Percentiles rank a stretch among this genome's conserved stretches.
Evolutionary conservation across 2,329 filamentous ascomycete species (phyloP).

Genomic region (Amauroascus niger): DNA sequence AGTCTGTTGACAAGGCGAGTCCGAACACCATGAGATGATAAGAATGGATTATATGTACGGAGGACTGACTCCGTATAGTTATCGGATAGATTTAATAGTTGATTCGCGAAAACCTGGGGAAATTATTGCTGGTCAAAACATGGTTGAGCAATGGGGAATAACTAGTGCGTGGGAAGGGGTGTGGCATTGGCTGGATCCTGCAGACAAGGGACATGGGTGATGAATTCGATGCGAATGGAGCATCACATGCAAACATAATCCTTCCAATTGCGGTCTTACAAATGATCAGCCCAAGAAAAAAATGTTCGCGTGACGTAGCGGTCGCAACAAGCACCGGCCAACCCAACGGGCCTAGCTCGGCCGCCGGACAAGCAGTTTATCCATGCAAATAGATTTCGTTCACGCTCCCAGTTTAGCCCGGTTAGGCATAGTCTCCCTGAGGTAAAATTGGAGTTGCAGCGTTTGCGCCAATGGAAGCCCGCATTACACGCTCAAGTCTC

Average conservation of each 20-base stretch:
- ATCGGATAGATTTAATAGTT: background rate
- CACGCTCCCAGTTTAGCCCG: background rate
- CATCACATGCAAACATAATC: conserved; percentile 8
- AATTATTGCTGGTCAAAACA: conserved; percentile 13
- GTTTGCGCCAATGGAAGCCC: background rate
- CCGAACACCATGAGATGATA: background rate
- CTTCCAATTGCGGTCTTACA: background rate
- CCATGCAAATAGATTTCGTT: background rate
- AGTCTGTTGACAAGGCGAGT: conserved; percentile 2
- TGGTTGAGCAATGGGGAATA: conserved; percentile 7
- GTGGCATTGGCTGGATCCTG: conserved; percentile 11
- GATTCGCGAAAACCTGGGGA: conserved; percentile 8
- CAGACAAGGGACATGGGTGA: background rate
- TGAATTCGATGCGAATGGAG: background rate
- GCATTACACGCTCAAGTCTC: conserved; percentile 3
- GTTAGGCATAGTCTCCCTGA: background rate
- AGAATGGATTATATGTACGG: background rate
- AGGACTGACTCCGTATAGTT: background rate
- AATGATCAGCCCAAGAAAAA: background rate
- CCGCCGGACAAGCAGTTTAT: background rate
- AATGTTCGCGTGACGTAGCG: conserved; percentile 12
- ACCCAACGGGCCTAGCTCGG: background rate
- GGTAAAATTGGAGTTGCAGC: background rate
- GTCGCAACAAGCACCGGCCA: background rate
- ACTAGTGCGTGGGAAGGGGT: background rate